Base-by-base conservation (phyloP, 495 filamentous ascomycete genomes). In the Lasiosphaeriaceae sp. region DNA sequence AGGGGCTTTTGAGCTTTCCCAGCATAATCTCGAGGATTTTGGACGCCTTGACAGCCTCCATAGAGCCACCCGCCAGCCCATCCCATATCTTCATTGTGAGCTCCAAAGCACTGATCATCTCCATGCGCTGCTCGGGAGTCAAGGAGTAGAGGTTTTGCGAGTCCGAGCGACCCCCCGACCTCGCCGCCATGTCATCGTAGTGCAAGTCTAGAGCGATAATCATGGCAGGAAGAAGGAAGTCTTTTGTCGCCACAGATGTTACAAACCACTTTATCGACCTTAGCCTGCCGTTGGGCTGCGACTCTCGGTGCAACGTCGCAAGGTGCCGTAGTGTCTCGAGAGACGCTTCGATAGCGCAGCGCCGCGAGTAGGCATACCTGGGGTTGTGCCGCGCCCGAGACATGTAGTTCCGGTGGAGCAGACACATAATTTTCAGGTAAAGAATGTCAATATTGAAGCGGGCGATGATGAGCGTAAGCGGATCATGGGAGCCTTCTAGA, bases 161-260 rank as follows among this genome's bases (percentile, higher is more conserved):
- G 56, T 73, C 58, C 61, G 70, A 58, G 53, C 63, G 56, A 34
- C 73, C 58, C 39, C 57, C 57, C 62, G 75, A 59, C 52, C 58
- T 49, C 52, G 67, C 54, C 2, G 73, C 63, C 48, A 71, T 52
- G 31, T 75, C 74, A 54, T 82, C 78, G 59, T 74, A 78, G 56
- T 82, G 77, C 34, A 96, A 75, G 58, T 95, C 91, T 29, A 96
- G 75, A 60, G 86, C 86, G 19, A 97, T 80, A 54, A 96, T 84
- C 90, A 96, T 96, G 2, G 90, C 88, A 1, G 90, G 91, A 17
- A 95, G 84, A 14, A 96, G 73, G 62, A 93, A 96, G 62, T 97
- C 93, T 47, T 85, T 88, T 17, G 90, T 90, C 3, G 95, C 80
- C 0, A 88, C 88, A 2, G 78, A 77, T 17, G 83, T 90, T 50